These are phyloP conservation scores for Poa annua DNA, from an alignment of 176 grass and related monocot species.

Conservation along the genomic window DNA sequence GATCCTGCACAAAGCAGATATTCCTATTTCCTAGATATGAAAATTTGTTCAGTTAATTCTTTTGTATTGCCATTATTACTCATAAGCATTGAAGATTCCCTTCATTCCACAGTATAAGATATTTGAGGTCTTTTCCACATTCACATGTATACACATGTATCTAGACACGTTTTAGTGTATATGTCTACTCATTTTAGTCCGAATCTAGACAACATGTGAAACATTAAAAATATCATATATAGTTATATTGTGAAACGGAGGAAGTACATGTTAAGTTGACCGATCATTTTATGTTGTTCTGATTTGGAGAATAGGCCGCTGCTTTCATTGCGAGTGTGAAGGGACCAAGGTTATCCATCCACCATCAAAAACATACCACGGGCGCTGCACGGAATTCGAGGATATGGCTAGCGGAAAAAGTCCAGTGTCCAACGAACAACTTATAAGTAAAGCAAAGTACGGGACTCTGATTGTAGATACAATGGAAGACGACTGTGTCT, in stretches of 20 bases:
- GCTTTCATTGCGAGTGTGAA: constrained; percentile 37
- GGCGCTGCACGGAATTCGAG: constrained; percentile 5
- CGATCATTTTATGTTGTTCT: not conserved
- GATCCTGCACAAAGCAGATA: no score
- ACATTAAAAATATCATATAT: no score
- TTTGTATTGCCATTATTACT: not conserved
- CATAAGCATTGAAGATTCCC: not conserved
- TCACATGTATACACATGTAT: no score
- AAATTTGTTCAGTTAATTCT: not conserved
- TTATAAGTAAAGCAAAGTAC: not conserved
- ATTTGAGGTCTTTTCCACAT: no score
- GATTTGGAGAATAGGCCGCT: not conserved
- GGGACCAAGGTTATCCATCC: constrained; percentile 35
- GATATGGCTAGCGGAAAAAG: not conserved
- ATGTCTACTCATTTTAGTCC: no score
- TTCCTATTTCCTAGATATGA: not conserved
- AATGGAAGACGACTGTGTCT: constrained; percentile 31
- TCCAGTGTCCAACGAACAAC: not conserved
- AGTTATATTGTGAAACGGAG: no score
- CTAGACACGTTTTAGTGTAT: no score
- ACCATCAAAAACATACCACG: not conserved
- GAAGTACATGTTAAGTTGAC: not conserved
- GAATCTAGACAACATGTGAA: no score
- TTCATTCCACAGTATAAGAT: no score
- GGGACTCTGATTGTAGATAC: not conserved